phyloP scores from a whole-genome alignment of 2,329 filamentous ascomycete species.

The Apiospora marii region DNA sequence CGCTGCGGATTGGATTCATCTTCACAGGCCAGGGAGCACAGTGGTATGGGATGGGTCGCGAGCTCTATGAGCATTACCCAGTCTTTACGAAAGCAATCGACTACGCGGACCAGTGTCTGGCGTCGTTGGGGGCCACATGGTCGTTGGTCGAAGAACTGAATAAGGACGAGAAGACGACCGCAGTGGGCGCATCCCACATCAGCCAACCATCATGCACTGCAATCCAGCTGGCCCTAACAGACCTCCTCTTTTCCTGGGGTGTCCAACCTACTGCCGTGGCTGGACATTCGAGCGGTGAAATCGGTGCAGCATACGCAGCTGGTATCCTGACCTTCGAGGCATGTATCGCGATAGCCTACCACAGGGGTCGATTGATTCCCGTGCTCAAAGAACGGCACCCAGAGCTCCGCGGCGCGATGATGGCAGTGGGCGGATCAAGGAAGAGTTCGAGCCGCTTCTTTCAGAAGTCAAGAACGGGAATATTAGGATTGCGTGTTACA shows the following conservation, averaged over 20 bases:
- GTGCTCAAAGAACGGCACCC: constrained; percentile 48
- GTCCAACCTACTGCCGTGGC: constrained; percentile 39
- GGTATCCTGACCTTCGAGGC: constrained; percentile 46
- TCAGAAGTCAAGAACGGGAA: constrained; percentile 43
- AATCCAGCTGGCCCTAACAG: constrained; percentile 50
- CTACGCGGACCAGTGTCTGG: constrained; percentile 31
- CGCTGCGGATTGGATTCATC: constrained; percentile 40
- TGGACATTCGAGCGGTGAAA: constrained; percentile 43
- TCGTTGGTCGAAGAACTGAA: constrained; percentile 46
- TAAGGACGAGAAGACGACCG: constrained; percentile 32
- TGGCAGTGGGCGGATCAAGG: constrained; percentile 58
- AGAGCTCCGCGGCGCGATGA: constrained; percentile 56
- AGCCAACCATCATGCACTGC: constrained; percentile 49
- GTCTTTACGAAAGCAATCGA: constrained; percentile 32
- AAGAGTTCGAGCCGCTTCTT: constrained; percentile 49
- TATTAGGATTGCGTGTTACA: constrained; percentile 37
- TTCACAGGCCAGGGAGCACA: constrained; percentile 48
- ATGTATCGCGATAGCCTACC: constrained; percentile 38
- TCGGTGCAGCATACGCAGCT: constrained; percentile 56
- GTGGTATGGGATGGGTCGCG: constrained; percentile 44
- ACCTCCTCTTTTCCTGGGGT: constrained; percentile 43
- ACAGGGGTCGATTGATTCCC: constrained; percentile 50
- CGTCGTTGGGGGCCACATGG: constrained; percentile 34
- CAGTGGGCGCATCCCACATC: constrained; percentile 37
- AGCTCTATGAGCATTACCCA: constrained; percentile 35